A percentile compares a stretch with the other conserved stretches of the same genome.
These are phyloP conservation scores for Boletus huronensis DNA, from an alignment of 768 basidiomycete species.

Conservation along the genomic window DNA sequence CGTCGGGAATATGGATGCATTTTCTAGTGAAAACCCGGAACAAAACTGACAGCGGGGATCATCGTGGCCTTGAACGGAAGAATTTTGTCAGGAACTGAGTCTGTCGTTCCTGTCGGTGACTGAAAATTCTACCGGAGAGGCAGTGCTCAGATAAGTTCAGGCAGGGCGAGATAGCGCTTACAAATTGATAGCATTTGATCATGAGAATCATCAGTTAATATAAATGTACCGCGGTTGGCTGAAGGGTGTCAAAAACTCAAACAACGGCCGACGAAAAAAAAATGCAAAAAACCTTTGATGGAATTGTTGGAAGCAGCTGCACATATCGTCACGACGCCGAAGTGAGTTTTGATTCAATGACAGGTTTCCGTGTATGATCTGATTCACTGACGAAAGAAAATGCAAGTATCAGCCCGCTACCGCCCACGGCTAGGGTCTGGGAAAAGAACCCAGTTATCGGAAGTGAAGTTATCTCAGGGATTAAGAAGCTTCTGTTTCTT, in stretches of 20 bases:
- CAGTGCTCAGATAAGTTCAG: background rate
- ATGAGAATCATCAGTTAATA: background rate
- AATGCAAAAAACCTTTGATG: background rate
- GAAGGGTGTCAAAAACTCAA: background rate
- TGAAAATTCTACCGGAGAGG: slow-evolving; percentile 3
- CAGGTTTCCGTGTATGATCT: background rate
- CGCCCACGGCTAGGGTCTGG: background rate
- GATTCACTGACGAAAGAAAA: background rate
- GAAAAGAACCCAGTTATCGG: background rate
- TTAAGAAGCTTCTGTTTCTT: background rate
- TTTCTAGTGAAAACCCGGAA: background rate
- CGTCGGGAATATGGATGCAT: background rate
- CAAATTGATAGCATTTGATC: background rate
- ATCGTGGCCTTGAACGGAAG: background rate
- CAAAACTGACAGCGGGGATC: background rate
- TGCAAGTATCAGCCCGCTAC: background rate
- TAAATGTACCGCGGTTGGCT: background rate
- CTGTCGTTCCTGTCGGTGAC: slow-evolving; percentile 9
- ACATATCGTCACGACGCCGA: background rate
- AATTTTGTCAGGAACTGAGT: background rate
- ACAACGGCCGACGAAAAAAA: too few species aligned
- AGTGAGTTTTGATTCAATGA: background rate
- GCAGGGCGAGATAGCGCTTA: background rate
- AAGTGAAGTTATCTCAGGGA: background rate
- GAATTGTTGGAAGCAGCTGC: background rate